Percentiles rank a stretch among this genome's conserved stretches.
phyloP scores from a whole-genome alignment of 441 rosid genomes.

The Capsella rubella region DNA sequence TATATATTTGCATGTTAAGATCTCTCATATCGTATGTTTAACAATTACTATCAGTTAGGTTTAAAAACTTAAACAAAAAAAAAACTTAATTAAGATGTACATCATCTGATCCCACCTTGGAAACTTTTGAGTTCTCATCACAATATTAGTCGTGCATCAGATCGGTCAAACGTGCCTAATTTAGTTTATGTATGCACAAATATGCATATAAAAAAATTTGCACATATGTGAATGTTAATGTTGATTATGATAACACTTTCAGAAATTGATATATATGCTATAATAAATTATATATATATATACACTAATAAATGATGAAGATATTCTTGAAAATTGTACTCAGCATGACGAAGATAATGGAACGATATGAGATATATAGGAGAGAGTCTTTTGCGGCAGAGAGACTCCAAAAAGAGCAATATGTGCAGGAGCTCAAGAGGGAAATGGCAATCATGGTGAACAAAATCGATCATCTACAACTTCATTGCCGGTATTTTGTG shows the following conservation, averaged over 20 bases:
- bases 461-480: conserved; percentile 59
- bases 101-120: not conserved
- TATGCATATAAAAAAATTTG: not conserved
- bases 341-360: conserved; percentile 61
- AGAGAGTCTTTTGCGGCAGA: conserved; percentile 27
- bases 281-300: not conserved
- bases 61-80: not conserved
- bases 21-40: not conserved
- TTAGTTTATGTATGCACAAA: not conserved
- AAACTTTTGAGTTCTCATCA: not conserved
- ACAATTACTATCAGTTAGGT: not conserved
- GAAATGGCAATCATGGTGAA: conserved; percentile 52
- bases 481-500: conserved; percentile 49
- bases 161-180: not conserved
- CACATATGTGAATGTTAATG: not conserved
- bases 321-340: not conserved
- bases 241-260: not conserved
- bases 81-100: not conserved
- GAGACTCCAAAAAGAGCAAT: conserved; percentile 35
- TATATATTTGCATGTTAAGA: not conserved
- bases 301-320: not conserved
- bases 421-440: conserved; percentile 43
- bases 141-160: not conserved
- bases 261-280: not conserved
- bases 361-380: conserved; percentile 45